These are phyloP conservation scores for Xylariaceae sp. DNA, from an alignment of 2,329 filamentous ascomycete species.

Conservation along the genomic window DNA sequence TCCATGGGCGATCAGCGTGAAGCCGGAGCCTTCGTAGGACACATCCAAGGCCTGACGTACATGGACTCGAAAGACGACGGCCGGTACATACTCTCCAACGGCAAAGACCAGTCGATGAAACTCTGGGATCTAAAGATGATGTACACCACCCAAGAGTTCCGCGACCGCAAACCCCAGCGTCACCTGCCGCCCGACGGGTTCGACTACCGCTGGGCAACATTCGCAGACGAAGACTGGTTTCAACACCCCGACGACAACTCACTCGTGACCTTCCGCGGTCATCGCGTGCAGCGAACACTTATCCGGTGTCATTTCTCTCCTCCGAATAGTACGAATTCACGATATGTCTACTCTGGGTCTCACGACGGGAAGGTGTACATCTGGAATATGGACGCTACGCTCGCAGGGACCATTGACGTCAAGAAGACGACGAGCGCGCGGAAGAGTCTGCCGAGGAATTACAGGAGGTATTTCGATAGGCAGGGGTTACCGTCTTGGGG, in stretches of 20 bases:
- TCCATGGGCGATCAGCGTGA: constrained; percentile 81
- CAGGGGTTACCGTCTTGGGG: constrained; percentile 60
- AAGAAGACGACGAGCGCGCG: constrained; percentile 62
- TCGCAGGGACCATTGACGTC: constrained; percentile 76
- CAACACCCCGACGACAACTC: constrained; percentile 84
- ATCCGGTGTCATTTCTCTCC: constrained; percentile 96
- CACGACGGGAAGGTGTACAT: constrained; percentile 86
- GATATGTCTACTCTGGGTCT: constrained; percentile 91
- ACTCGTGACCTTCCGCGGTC: constrained; percentile 87
- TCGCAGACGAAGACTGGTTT: constrained; percentile 62
- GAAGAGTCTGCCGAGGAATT: constrained; percentile 51
- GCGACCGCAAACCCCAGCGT: constrained; percentile 50
- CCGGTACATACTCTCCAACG: constrained; percentile 85
- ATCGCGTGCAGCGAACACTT: constrained; percentile 81
- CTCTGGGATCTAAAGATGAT: constrained; percentile 93
- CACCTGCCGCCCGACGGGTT: constrained; percentile 56
- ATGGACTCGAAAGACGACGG: constrained; percentile 68
- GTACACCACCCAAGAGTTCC: constrained; percentile 66
- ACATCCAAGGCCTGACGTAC: constrained; percentile 64
- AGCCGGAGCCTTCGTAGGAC: constrained; percentile 63
- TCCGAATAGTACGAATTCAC: constrained; percentile 75
- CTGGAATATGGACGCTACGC: constrained; percentile 88
- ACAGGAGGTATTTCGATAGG: constrained; percentile 51
- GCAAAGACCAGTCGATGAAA: constrained; percentile 96
- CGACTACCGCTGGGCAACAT: constrained; percentile 69